Base-by-base conservation (phyloP, 2,329 filamentous ascomycete species). In the Epichloe bromicola region DNA sequence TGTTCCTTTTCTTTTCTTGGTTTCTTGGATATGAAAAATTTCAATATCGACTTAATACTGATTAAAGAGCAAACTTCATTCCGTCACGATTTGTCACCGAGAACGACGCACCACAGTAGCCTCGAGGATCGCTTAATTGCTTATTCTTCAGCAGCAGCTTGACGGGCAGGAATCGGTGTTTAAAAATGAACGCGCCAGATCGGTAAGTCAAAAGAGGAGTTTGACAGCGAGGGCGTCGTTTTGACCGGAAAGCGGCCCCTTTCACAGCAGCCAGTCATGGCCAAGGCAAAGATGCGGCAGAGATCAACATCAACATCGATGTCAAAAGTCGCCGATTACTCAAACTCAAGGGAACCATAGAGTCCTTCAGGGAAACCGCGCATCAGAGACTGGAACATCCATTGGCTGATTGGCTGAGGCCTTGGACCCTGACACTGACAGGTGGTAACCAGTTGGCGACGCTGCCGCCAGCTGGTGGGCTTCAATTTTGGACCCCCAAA, bases 101-200 rank as follows among this genome's bases (percentile, higher is more conserved):
- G 20, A 34, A 26, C 26, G 8, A 41, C 26, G 46, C 36, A 20
- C 46, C 46, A 19, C 15, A 40, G 7, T n/a, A 48, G 7, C n/a
- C 23, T 7, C 26, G 34, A 23, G 8, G 45, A 38, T 19, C 14
- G 15, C 14, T 26, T 17, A n/a, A 26, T 26, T 17, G 7, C 17
- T 19, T 23, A 7, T 6, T 39, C 19, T 17, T 37, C n/a, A 19
- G 37, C 38, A 37, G 37, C 39, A 15, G 12, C 14, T 15, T 17
- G 40, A 19, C 38, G 5, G 49, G n/a, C 8, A 48, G 46, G n/a
- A 33, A 48, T 15, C 20, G 40, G 41, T 26, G 19, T 17, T 53
- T 26, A 8, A 55, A 58, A 30, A 78, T 79, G 75, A 79, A 79
- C 67, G 75, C 75, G 12, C 75, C 75, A 17, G 75, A 79, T 61